A percentile compares a stretch with the other conserved stretches of the same genome.
phyloP scores from a whole-genome alignment of 169 alveolate species.

The Plasmodium berghei region DNA sequence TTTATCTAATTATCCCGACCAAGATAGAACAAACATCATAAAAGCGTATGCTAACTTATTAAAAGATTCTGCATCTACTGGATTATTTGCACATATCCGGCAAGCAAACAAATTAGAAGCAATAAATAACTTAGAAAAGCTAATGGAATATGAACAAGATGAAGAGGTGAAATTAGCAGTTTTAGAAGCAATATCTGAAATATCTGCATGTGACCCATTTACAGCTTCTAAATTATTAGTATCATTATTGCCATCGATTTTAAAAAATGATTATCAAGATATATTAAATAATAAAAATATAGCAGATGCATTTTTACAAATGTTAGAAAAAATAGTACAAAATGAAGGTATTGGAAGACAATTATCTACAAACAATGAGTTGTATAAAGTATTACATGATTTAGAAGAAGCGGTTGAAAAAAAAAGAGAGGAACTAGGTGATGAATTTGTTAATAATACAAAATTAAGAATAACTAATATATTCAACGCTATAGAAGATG shows the following conservation, averaged over 20 bases:
- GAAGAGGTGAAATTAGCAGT: conserved; percentile 68
- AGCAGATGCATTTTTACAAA: conserved; percentile 72
- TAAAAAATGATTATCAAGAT: conserved; percentile 66
- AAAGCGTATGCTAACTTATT: conserved; percentile 50
- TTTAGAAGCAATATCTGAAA: conserved; percentile 72
- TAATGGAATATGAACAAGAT: conserved; percentile 77
- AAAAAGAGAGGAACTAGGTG: conserved; percentile 74
- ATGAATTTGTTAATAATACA: conserved; percentile 61
- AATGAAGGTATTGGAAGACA: conserved; percentile 85
- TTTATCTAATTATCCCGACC: conserved; percentile 46
- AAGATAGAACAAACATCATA: conserved; percentile 35
- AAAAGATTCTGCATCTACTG: conserved; percentile 67
- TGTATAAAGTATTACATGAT: conserved; percentile 74
- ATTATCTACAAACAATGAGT: conserved; percentile 73
- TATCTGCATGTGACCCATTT: conserved; percentile 75
- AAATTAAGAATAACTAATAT: conserved; percentile 67
- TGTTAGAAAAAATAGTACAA: conserved; percentile 74
- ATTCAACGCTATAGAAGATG: conserved; percentile 79
- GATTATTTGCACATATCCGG: conserved; percentile 69
- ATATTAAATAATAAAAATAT: conserved; percentile 69
- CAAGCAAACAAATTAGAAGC: conserved; percentile 77
- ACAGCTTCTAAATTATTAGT: conserved; percentile 73
- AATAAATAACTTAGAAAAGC: conserved; percentile 76
- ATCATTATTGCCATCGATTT: conserved; percentile 78
- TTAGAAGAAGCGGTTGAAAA: conserved; percentile 49